Conservation (phyloP, 2,329 filamentous ascomycete genomes). For the Aspergillus japonicus region DNA sequence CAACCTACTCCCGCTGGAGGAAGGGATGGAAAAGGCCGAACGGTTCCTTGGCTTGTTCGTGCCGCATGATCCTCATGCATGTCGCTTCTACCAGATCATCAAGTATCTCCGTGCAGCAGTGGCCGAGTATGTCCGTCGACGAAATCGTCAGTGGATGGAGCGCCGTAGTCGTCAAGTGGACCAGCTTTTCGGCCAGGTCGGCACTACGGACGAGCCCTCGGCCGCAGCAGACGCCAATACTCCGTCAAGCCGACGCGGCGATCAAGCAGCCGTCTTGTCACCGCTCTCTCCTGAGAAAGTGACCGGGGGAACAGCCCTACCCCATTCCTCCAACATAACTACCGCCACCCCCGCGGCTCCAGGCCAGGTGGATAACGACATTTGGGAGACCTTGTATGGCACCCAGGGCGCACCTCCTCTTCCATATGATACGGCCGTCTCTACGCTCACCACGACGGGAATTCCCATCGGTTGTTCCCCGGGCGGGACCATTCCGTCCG, state of each 20-base stretch:
- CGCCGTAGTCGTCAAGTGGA: slow-evolving; percentile 41
- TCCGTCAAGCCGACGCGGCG: slow-evolving; percentile 7
- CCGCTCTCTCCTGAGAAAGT: slow-evolving; percentile 26
- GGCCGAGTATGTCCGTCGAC: slow-evolving; percentile 36
- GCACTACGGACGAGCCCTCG: slow-evolving; percentile 16
- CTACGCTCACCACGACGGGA: slow-evolving; percentile 34
- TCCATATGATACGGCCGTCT: slow-evolving; percentile 33
- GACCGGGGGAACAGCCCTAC: slow-evolving; percentile 13
- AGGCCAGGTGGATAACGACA: slow-evolving; percentile 20
- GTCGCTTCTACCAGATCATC: slow-evolving; percentile 38
- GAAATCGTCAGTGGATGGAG: slow-evolving; percentile 42
- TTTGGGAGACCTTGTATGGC: slow-evolving; percentile 32
- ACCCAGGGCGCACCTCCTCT: slow-evolving; percentile 19
- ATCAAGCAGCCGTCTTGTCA: slow-evolving; percentile 18
- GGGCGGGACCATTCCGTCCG: slow-evolving; percentile 27
- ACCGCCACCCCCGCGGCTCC: slow-evolving; percentile 11
- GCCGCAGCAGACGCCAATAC: slow-evolving; percentile 8
- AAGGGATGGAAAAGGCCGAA: slow-evolving; percentile 36
- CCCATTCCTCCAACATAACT: slow-evolving; percentile 16
- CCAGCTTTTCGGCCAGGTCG: slow-evolving; percentile 43
- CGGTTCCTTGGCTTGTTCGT: slow-evolving; percentile 34
- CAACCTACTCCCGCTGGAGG: slow-evolving; percentile 35
- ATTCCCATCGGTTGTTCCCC: slow-evolving; percentile 35
- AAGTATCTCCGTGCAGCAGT: slow-evolving; percentile 42
- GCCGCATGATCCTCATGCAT: slow-evolving; percentile 38